Base-by-base conservation (phyloP, 2,329 filamentous ascomycete genomes). In the Lachnellula occidentalis region DNA sequence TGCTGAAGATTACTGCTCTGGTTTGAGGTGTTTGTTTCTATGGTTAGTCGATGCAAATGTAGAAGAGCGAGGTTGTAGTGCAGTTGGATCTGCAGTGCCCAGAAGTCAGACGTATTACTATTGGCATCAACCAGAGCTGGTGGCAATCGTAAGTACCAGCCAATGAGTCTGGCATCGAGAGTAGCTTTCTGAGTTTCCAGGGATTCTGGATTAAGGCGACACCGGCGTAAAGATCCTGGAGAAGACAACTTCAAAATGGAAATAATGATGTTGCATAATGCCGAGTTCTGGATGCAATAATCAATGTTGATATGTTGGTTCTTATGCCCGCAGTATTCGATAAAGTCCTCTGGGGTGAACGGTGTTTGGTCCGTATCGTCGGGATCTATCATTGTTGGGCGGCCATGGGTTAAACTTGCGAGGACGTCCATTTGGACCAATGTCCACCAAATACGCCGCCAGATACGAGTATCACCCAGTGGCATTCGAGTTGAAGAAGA, bases 401-500 rank as follows among this genome's bases (percentile, higher is more conserved):
- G 45, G 27, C 56, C 56, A 54, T 58, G 54, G 11, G 56, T 36
- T 11, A 58, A 42, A 8, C 36, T 49, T 34, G 54, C 24, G 21
- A 53, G 36, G 1, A 54, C 39, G 14, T 57, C 56, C 15, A 49
- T 39, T 34, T 56, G 54, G 24, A 57, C 43, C 11, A 54, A 39
- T 21, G 51, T 56, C 56, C 56, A 58, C 50, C 50, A 58, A 36
- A 58, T 46, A 21, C 56, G 54, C 56, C 56, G 56, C 50, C 50
- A 58, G 31, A 58, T 46, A 21, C 56, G 54, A 14, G 50, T 45
- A 22, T 58, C 56, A 17, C 34, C 34, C 9, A 47, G 5, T 17
- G 53, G 50, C 47, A 54, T 55, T n/a, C 55, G 22, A 19, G 41
- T 43, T 41, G 37, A 46, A 5, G 51, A 41, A 34, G 48, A 45